phyloP scores from a whole-genome alignment of 371 early-diverging fungal species.

The Syncephalastrum monosporum region DNA sequence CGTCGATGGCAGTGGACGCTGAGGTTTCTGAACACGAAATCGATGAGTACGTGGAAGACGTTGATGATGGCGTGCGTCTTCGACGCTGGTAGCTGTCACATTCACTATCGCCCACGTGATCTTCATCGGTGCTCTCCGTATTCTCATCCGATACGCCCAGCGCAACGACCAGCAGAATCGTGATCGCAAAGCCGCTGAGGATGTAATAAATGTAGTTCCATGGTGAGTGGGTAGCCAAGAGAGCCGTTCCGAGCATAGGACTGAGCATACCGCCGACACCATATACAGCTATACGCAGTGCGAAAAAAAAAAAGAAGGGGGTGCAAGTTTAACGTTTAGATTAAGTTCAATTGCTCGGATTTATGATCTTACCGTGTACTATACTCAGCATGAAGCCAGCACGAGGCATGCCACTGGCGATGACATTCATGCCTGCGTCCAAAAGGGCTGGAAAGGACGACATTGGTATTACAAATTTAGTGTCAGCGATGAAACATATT shows the following conservation, averaged over 20 bases:
- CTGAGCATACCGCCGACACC: conserved; percentile 22
- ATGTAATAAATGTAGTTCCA: conserved; percentile 19
- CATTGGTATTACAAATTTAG: too few relatives aligned
- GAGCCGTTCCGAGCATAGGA: conserved; percentile 13
- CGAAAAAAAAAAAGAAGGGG: background rate
- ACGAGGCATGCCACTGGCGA: conserved; percentile 16
- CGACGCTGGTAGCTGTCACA: too few relatives aligned
- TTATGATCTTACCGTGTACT: conserved; percentile 19
- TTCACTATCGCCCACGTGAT: background rate
- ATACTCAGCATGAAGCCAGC: conserved; percentile 22
- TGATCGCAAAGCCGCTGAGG: conserved; percentile 8
- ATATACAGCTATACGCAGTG: conserved; percentile 6
- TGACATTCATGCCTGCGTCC: conserved; percentile 26
- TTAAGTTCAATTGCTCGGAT: too few relatives aligned
- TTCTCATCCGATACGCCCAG: conserved; percentile 11
- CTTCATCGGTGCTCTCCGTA: conserved; percentile 7
- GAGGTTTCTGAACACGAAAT: background rate
- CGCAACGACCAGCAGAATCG: conserved; percentile 6
- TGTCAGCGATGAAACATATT: too few relatives aligned
- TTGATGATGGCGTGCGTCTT: background rate
- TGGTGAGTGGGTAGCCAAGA: conserved; percentile 9
- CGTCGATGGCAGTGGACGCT: background rate
- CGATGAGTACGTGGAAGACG: background rate
- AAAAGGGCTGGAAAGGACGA: background rate
- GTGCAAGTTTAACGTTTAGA: too few relatives aligned